Conservation (phyloP, 176 grass and related monocot genomes). For the Triticum turgidum region DNA sequence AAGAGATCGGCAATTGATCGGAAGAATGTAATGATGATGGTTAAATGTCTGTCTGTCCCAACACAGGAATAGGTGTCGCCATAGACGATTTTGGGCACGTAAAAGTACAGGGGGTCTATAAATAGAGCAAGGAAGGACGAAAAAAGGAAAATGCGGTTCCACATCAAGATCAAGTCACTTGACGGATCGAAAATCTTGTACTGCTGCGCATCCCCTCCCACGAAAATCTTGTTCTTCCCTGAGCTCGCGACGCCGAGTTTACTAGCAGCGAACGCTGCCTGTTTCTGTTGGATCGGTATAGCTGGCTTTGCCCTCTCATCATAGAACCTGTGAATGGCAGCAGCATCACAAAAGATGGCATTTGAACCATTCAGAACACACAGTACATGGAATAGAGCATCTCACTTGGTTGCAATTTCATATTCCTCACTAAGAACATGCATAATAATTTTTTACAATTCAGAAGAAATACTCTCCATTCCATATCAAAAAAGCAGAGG, state of each 20-base stretch:
- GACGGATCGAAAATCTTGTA: slow-evolving; percentile 71
- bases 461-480: background rate
- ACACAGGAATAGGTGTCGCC: slow-evolving; percentile 38
- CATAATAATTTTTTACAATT: background rate
- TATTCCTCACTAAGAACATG: background rate
- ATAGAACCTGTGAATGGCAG: slow-evolving; percentile 46
- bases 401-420: background rate
- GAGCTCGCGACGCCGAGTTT: slow-evolving; percentile 36
- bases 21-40: slow-evolving; percentile 65
- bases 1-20: slow-evolving; percentile 74
- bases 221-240: slow-evolving; percentile 54
- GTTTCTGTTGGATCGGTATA: slow-evolving; percentile 59
- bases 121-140: slow-evolving; percentile 78
- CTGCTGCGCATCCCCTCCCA: slow-evolving; percentile 46
- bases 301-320: slow-evolving; percentile 52
- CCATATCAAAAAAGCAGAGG: background rate
- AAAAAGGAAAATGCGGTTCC: slow-evolving; percentile 79
- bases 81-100: slow-evolving; percentile 63
- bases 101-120: slow-evolving; percentile 93
- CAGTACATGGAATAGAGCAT: background rate
- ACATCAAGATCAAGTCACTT: slow-evolving; percentile 70
- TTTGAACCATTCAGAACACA: background rate
- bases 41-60: slow-evolving; percentile 50
- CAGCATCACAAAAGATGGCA: background rate
- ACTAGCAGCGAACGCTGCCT: slow-evolving; percentile 41